Evolutionary conservation across 495 filamentous ascomycete genomes (phyloP).

Genomic region (Penicillium coffeae): DNA sequence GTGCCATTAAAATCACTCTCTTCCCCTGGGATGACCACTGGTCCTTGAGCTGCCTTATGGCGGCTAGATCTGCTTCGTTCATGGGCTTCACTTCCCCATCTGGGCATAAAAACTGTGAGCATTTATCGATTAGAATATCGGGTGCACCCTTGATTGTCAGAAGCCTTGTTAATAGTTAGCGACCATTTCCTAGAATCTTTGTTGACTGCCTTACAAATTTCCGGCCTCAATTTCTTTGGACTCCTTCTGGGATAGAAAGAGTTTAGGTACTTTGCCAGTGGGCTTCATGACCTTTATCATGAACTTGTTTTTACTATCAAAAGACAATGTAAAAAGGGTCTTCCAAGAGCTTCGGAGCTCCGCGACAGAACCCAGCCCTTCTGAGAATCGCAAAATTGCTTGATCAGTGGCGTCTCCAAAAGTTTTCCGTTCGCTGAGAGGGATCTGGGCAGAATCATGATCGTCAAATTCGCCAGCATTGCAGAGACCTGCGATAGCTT

Average conservation of each 20-base stretch:
- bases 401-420: slow-evolving; percentile 69
- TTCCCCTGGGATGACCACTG: slow-evolving; percentile 60
- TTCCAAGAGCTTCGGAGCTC: slow-evolving; percentile 50
- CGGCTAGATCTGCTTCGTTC: slow-evolving; percentile 25
- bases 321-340: slow-evolving; percentile 57
- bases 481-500: slow-evolving; percentile 54
- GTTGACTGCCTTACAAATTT: background rate
- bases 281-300: slow-evolving; percentile 46
- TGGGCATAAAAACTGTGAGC: slow-evolving; percentile 42
- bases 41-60: slow-evolving; percentile 54
- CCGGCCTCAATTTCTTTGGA: slow-evolving; percentile 6
- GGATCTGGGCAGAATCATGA: slow-evolving; percentile 39
- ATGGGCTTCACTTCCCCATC: slow-evolving; percentile 46
- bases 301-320: slow-evolving; percentile 75
- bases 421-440: slow-evolving; percentile 51
- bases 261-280: background rate
- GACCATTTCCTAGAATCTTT: no score
- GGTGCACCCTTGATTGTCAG: slow-evolving; percentile 65
- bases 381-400: slow-evolving; percentile 62
- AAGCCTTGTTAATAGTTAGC: background rate
- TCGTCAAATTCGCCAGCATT: slow-evolving; percentile 70
- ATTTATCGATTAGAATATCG: slow-evolving; percentile 57
- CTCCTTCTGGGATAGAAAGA: slow-evolving; percentile 15
- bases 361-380: slow-evolving; percentile 41
- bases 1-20: slow-evolving; percentile 62